Conservation (phyloP, 2,329 filamentous ascomycete species). For the Aspergillus transmontanensis region DNA sequence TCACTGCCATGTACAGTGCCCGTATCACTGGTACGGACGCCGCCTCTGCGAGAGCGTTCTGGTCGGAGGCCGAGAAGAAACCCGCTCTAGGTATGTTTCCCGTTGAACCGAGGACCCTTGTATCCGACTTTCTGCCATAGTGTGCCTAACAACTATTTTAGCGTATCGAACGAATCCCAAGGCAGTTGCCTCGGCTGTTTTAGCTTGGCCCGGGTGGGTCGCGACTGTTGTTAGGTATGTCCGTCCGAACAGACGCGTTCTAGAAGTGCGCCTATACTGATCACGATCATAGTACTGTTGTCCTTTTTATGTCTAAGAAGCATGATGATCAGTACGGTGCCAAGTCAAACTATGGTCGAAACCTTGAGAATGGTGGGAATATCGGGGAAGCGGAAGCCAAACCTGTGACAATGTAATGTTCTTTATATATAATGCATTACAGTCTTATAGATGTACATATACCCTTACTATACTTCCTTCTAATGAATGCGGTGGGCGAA, state of each 20-base stretch:
- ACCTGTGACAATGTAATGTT: background rate
- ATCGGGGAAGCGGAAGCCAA: background rate
- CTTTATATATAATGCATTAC: no score
- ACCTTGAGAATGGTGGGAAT: background rate
- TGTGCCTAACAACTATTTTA: background rate
- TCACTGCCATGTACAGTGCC: background rate
- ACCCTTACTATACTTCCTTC: no score
- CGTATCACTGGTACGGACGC: background rate
- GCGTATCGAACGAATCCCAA: background rate
- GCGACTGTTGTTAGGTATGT: background rate
- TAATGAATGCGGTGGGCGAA: no score
- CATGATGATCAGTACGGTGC: constrained; percentile 33
- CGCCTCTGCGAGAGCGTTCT: background rate
- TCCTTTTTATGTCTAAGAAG: constrained; percentile 38
- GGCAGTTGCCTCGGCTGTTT: background rate
- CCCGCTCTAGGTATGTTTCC: background rate
- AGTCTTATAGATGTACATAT: no score
- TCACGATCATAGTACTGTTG: constrained; percentile 34
- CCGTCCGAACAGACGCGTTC: background rate
- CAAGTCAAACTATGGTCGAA: constrained; percentile 10
- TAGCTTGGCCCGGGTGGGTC: background rate
- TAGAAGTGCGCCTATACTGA: constrained; percentile 44
- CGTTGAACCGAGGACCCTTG: rapidly evolving
- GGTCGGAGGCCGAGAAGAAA: background rate
- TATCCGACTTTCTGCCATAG: background rate